A percentile compares a stretch with the other conserved stretches of the same genome.
These are phyloP conservation scores for Casaregolazyma suthepensis DNA, from an alignment of 1,139 yeast genomes.

Conservation along the genomic window DNA sequence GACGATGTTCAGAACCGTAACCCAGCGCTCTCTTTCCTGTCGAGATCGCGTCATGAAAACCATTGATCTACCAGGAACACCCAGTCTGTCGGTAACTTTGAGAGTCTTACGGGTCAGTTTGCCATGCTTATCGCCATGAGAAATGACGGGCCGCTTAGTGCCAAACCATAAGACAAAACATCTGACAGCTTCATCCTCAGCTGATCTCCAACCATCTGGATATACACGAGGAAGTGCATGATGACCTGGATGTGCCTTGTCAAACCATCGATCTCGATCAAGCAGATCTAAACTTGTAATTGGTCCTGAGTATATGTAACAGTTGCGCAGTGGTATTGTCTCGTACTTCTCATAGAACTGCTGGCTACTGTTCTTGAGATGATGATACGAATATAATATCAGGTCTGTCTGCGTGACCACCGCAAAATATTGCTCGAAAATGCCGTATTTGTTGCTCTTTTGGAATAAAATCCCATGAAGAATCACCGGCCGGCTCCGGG, in stretches of 20 bases:
- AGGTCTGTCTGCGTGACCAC: slow-evolving; percentile 67
- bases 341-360: slow-evolving; percentile 21
- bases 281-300: slow-evolving; percentile 54
- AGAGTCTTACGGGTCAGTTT: slow-evolving; percentile 13
- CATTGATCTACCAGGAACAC: slow-evolving; percentile 61
- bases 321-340: slow-evolving; percentile 51
- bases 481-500: slow-evolving; percentile 56
- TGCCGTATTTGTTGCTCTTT: slow-evolving; percentile 62
- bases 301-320: slow-evolving; percentile 72
- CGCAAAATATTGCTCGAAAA: slow-evolving; percentile 55
- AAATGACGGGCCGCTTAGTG: slow-evolving; percentile 40
- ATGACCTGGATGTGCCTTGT: slow-evolving; percentile 47
- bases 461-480: slow-evolving; percentile 59
- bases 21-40: slow-evolving; percentile 84
- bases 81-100: slow-evolving; percentile 42
- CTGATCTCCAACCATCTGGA: slow-evolving; percentile 76
- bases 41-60: slow-evolving; percentile 78
- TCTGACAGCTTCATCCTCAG: slow-evolving; percentile 65
- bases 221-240: slow-evolving; percentile 64
- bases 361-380: slow-evolving; percentile 9
- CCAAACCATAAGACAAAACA: slow-evolving; percentile 87
- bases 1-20: slow-evolving; percentile 54
- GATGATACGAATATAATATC: slow-evolving; percentile 33
- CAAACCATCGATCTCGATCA: slow-evolving; percentile 42
- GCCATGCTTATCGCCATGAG: slow-evolving; percentile 11